Evolutionary conservation across 2,329 filamentous ascomycete genomes (phyloP), one percentile per base, ranked within the genome.

Genomic region (Ophiostoma piceae): DNA sequence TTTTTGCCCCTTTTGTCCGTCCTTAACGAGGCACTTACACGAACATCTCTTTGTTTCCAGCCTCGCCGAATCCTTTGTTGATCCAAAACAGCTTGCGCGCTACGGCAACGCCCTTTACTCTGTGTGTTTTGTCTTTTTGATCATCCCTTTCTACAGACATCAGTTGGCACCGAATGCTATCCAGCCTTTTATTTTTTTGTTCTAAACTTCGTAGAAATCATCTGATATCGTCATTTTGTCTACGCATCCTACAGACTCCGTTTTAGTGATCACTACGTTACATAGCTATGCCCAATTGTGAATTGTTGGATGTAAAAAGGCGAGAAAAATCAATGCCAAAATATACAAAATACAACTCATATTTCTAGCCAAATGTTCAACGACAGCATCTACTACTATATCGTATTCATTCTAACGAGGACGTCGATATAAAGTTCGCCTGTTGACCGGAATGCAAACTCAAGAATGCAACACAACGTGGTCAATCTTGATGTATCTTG

Each of bases 401-500:
- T 19, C 26, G 6, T 19, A 16, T 51, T n/a, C 14, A 19, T 26
- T 7, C 6, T 62, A 35, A 3, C 29, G 35, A 19, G 16, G 60
- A 64, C 32, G 60, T 64, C 32, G n/a, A 39, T 19, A n/a, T 64
- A 64, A 64, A 26, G 60, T 64, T 64, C 29, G 35, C 12, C 1
- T n/a, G 3, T 62, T 12, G 29, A 32, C 14, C 19, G 57, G 57
- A 62, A 32, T 35, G 57, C 29, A 32, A 32, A 16, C 57, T 35
- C 60, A 35, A 12, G 60, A 64, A 64, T 64, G 60, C 26, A 35
- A 16, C 12, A 64, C 32, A 64, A 37, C 60, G 60, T 64, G 60
- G 57, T 62, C 26, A 47, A 19, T 47, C 43, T n/a, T 47, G 43
- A 47, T 47, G 14, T 6, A 16, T 47, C 16, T 47, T n/a, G 43